Evolutionary conservation across 192 early-diverging fungal genomes (phyloP).

Genomic region (Coemansia biformis): DNA sequence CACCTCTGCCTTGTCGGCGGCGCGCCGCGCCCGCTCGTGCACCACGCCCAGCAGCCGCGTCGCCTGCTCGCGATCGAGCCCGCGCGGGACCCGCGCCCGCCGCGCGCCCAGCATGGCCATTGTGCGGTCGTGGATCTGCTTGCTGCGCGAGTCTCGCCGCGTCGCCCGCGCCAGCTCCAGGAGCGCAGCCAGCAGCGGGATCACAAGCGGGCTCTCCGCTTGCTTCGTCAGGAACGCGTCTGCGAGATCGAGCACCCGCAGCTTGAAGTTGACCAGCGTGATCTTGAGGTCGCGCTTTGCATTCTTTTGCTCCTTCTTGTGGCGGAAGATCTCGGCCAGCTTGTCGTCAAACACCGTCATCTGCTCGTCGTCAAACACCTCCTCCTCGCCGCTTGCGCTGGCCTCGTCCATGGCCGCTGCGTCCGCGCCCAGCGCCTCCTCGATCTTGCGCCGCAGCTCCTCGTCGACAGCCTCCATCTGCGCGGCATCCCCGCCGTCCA

Average conservation of each 20-base stretch:
- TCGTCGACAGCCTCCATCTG: slow-evolving; percentile 57
- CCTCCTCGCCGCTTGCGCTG: slow-evolving; percentile 52
- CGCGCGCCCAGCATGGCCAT: slow-evolving; percentile 57
- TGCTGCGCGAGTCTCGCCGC: slow-evolving; percentile 51
- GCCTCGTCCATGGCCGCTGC: slow-evolving; percentile 45
- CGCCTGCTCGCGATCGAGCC: slow-evolving; percentile 52
- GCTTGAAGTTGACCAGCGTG: slow-evolving; percentile 82
- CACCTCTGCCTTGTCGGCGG: slow-evolving; percentile 51
- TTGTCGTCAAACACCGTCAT: slow-evolving; percentile 91
- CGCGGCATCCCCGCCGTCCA: slow-evolving; percentile 45
- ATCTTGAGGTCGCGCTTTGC: slow-evolving; percentile 80
- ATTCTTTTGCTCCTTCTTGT: slow-evolving; percentile 71
- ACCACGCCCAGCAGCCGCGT: slow-evolving; percentile 58
- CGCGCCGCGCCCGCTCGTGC: slow-evolving; percentile 70
- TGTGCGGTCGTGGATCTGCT: slow-evolving; percentile 67
- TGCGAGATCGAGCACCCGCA: slow-evolving; percentile 78
- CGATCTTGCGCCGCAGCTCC: slow-evolving; percentile 66
- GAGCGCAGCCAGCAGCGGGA: slow-evolving; percentile 67
- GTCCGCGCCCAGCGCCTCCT: slow-evolving; percentile 57
- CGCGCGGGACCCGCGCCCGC: slow-evolving; percentile 59
- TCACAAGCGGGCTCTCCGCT: slow-evolving; percentile 62
- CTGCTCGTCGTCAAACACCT: slow-evolving; percentile 72
- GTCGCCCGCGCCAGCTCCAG: slow-evolving; percentile 57
- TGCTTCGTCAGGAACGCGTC: slow-evolving; percentile 69
- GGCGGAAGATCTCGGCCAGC: slow-evolving; percentile 85